Evolutionary conservation across 176 grass and related monocot species (phyloP).

Genomic region (Cenchrus americanus): DNA sequence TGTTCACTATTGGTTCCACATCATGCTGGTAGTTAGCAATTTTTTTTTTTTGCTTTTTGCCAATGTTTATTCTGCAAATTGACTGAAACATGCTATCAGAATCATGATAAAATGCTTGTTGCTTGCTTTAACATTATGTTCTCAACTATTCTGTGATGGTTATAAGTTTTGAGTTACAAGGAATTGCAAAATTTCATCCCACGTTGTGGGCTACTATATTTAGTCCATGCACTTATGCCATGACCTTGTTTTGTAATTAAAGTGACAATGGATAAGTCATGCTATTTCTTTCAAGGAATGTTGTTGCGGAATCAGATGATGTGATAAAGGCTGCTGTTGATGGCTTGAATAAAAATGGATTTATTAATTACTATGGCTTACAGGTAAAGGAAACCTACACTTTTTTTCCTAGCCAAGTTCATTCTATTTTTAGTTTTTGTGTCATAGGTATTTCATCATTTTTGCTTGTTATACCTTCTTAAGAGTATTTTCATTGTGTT

Average conservation of each 20-base stretch:
- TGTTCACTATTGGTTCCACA: not conserved
- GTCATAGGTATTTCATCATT: not conserved
- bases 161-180: slow-evolving; percentile 17
- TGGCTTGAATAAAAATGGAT: slow-evolving; percentile 70
- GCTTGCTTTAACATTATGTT: slow-evolving; percentile 1
- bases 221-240: not conserved
- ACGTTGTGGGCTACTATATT: slow-evolving; percentile 1
- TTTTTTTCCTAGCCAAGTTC: not conserved
- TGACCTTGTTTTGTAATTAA: slow-evolving; percentile 22
- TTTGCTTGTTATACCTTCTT: not conserved
- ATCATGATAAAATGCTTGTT: not conserved
- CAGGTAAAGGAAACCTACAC: slow-evolving; percentile 52
- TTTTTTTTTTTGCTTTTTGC: slow-evolving; percentile 19
- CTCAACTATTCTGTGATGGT: slow-evolving; percentile 11
- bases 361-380: slow-evolving; percentile 96
- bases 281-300: slow-evolving; percentile 56
- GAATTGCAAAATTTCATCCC: not conserved
- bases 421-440: slow-evolving; percentile 24
- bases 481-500: slow-evolving; percentile 27
- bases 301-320: slow-evolving; percentile 69
- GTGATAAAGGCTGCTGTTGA: slow-evolving; percentile 69
- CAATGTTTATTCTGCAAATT: slow-evolving; percentile 12
- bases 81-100: not conserved
- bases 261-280: slow-evolving; percentile 17
- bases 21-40: not conserved